phyloP scores from a whole-genome alignment of 2,329 filamentous ascomycete species.

The Periconia macrospinosa region DNA sequence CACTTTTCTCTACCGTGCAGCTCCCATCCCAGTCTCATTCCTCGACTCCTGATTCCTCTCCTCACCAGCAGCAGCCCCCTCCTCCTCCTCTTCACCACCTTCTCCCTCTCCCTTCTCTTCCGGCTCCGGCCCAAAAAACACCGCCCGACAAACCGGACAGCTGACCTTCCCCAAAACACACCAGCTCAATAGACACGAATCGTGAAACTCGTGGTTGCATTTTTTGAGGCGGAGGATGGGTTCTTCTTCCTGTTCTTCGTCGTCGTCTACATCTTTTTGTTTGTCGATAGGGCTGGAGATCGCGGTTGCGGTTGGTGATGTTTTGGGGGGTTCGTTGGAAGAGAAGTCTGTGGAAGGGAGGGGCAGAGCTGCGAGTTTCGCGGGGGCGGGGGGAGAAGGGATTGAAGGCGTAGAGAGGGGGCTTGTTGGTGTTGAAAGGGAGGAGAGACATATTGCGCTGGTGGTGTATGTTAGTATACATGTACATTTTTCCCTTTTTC shows the following conservation, averaged over 20 bases:
- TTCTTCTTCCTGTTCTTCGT: constrained; percentile 10
- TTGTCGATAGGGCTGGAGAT: background rate
- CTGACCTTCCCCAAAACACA: constrained; percentile 31
- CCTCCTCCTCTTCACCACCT: background rate
- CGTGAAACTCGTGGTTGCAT: constrained; percentile 36
- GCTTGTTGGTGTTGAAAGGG: background rate
- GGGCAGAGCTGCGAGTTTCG: constrained; percentile 15
- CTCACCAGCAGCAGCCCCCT: background rate
- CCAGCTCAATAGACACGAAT: constrained; percentile 36
- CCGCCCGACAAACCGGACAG: constrained; percentile 35
- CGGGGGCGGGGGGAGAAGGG: constrained; percentile 31
- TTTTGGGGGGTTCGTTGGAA: background rate
- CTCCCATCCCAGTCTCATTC: too few species aligned
- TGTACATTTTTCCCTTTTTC: too few species aligned
- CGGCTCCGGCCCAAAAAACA: constrained; percentile 19
- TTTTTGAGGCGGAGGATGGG: constrained; percentile 27
- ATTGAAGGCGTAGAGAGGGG: constrained; percentile 15
- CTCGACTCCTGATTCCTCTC: background rate
- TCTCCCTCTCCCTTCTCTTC: constrained; percentile 10
- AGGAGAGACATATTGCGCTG: constrained; percentile 37
- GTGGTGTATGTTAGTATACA: background rate
- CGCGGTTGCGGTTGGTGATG: background rate
- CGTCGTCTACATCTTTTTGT: background rate
- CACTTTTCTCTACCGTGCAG: too few species aligned
- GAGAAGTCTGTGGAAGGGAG: background rate